Evolutionary conservation across 1,139 yeast species (phyloP).

Genomic region (Arxiozyma slooffiae): DNA sequence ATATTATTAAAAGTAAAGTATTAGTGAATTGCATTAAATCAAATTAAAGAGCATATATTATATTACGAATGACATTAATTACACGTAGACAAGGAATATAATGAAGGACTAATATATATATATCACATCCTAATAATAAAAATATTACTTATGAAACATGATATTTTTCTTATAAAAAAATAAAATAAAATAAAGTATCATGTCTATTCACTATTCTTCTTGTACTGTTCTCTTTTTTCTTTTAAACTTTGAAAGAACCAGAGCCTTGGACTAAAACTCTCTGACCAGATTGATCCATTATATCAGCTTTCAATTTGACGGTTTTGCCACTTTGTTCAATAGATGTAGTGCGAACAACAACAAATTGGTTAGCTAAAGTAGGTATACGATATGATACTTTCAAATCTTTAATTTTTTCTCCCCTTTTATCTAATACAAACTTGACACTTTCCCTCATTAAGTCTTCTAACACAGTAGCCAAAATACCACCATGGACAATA

Average conservation of each 20-base stretch:
- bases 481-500: constrained; percentile 79
- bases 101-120: not conserved
- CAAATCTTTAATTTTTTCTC: constrained; percentile 24
- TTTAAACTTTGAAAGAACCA: constrained; percentile 28
- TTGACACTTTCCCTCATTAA: constrained; percentile 38
- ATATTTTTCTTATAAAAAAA: not conserved
- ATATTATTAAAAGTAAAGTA: not conserved
- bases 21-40: not conserved
- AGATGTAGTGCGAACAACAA: constrained; percentile 49
- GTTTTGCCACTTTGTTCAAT: constrained; percentile 30
- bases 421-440: constrained; percentile 23
- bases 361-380: constrained; percentile 69
- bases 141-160: not conserved
- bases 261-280: constrained; percentile 39
- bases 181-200: too few relatives aligned
- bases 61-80: too few relatives aligned
- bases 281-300: constrained; percentile 37
- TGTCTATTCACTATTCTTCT: too few relatives aligned
- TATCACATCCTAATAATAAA: too few relatives aligned
- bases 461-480: constrained; percentile 76
- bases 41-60: not conserved
- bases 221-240: not conserved
- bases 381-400: constrained; percentile 50
- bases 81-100: not conserved
- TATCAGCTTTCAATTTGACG: constrained; percentile 32